Evolutionary conservation across 2,329 filamentous ascomycete genomes (phyloP).

Genomic region (Cercospora brassicicola): DNA sequence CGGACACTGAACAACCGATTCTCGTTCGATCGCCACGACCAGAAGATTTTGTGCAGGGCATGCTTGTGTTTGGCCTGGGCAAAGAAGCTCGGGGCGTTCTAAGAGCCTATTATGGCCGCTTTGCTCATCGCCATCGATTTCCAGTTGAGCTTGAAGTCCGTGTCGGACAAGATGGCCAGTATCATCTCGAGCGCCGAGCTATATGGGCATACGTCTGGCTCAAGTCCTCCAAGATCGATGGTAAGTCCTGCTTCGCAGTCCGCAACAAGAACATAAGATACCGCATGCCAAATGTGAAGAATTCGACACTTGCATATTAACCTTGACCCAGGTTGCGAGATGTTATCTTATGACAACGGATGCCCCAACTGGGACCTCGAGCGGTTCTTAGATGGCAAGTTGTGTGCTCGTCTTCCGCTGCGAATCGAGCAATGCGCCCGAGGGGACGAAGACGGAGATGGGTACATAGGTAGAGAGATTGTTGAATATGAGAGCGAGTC

Average conservation of each 20-base stretch:
- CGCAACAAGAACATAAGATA: not conserved
- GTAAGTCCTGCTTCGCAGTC: not conserved
- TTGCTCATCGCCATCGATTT: constrained; percentile 20
- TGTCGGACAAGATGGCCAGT: constrained; percentile 4
- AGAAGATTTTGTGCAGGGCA: constrained; percentile 31
- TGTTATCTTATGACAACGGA: constrained; percentile 7
- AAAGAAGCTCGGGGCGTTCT: constrained; percentile 25
- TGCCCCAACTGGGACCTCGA: constrained; percentile 29
- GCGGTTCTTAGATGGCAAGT: constrained; percentile 27
- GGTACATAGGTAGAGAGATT: constrained; percentile 24
- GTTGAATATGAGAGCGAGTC: constrained; percentile 16
- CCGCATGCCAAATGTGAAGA: not conserved
- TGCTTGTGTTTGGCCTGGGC: constrained; percentile 34
- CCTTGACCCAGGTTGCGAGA: constrained; percentile 10
- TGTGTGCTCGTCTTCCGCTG: constrained; percentile 16
- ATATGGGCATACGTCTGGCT: constrained; percentile 28
- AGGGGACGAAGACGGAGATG: constrained; percentile 25
- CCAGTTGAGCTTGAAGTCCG: constrained; percentile 31
- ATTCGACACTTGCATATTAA: not conserved
- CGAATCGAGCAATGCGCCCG: constrained; percentile 18
- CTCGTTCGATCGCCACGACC: constrained; percentile 25
- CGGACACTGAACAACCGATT: constrained; percentile 24
- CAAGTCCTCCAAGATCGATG: constrained; percentile 11
- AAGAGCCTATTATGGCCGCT: constrained; percentile 30
- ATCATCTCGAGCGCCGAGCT: constrained; percentile 18